phyloP scores from a whole-genome alignment of 768 basidiomycete species.

The Hygrophoropsis aurantiaca region DNA sequence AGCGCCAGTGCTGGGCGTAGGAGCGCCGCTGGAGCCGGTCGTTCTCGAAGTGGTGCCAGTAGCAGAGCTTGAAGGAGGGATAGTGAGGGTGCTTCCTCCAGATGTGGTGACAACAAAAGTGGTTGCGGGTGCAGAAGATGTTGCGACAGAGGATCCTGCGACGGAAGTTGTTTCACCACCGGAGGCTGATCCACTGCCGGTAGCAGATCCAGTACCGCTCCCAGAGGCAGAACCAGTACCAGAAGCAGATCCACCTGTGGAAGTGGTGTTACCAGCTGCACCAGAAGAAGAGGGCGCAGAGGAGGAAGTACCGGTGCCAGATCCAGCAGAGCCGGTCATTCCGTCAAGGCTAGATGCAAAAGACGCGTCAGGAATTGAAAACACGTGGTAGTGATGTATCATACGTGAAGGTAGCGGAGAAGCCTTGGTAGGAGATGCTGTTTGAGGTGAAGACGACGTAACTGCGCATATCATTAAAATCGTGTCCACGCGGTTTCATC shows the following conservation, averaged over 20 bases:
- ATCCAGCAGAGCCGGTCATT: conserved; percentile 56
- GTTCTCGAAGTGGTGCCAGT: conserved; percentile 3
- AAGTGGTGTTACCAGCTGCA: conserved; percentile 8
- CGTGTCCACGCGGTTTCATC: conserved; percentile 1
- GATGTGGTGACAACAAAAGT: conserved; percentile 38
- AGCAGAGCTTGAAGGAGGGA: conserved; percentile 19
- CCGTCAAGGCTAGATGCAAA: conserved; percentile 43
- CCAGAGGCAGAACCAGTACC: conserved; percentile 1
- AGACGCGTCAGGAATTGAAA: conserved; percentile 3
- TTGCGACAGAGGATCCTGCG: conserved; percentile 29
- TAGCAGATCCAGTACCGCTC: conserved; percentile 1
- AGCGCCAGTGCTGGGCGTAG: conserved; percentile 14
- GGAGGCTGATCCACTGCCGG: conserved; percentile 5
- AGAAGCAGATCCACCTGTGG: conserved; percentile 13
- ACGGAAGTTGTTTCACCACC: conserved; percentile 4
- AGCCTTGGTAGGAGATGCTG: conserved; percentile 35
- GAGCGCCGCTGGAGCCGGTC: conserved; percentile 6
- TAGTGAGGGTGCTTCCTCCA: conserved; percentile 29
- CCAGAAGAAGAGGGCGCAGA: conserved; percentile 8
- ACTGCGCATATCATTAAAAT: conserved; percentile 31
- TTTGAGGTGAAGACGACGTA: conserved; percentile 60
- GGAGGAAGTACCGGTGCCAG: conserved; percentile 16
- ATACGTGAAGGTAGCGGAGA: conserved; percentile 59
- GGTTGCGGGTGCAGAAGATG: conserved; percentile 31
- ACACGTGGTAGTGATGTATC: conserved; percentile 14